Evolutionary conservation across 148 eudicot species (phyloP).

Genomic region (Heliamphora exappendiculata): DNA sequence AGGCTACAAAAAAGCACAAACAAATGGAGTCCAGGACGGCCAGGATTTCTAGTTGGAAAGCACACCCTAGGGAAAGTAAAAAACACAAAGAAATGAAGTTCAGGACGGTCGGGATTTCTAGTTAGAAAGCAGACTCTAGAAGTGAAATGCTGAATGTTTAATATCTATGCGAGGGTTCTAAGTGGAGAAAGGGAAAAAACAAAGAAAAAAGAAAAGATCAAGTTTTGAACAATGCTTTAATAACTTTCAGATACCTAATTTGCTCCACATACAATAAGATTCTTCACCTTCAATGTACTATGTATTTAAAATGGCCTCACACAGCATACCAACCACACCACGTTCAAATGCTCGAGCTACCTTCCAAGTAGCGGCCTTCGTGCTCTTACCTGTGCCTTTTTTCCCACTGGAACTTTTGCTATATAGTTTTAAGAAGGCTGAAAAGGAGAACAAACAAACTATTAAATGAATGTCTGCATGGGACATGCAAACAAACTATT

Average conservation of each 20-base stretch:
- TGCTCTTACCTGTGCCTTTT: neutral
- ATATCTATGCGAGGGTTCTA: neutral
- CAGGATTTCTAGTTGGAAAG: too few relatives aligned
- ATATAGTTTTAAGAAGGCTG: neutral
- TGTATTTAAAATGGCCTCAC: neutral
- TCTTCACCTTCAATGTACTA: neutral
- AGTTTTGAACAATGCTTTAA: neutral
- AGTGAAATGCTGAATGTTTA: neutral
- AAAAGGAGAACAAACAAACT: neutral
- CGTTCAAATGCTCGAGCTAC: neutral
- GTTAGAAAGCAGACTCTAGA: slow-evolving; percentile 8
- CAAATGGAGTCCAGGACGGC: neutral
- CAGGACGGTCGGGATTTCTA: neutral
- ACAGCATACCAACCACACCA: slow-evolving; percentile 10
- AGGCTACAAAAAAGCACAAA: neutral
- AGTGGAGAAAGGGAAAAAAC: neutral
- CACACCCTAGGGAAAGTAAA: neutral
- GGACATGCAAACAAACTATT: slow-evolving; percentile 7
- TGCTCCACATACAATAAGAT: slow-evolving; percentile 2
- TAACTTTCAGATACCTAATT: neutral
- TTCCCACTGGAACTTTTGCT: neutral
- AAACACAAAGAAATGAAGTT: neutral
- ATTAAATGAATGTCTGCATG: slow-evolving; percentile 2
- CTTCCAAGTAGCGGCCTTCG: neutral
- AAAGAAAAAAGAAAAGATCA: neutral